These are phyloP conservation scores for Boletellus deceptivus DNA, from an alignment of 1,284 basidiomycete genomes.

Conservation along the genomic window DNA sequence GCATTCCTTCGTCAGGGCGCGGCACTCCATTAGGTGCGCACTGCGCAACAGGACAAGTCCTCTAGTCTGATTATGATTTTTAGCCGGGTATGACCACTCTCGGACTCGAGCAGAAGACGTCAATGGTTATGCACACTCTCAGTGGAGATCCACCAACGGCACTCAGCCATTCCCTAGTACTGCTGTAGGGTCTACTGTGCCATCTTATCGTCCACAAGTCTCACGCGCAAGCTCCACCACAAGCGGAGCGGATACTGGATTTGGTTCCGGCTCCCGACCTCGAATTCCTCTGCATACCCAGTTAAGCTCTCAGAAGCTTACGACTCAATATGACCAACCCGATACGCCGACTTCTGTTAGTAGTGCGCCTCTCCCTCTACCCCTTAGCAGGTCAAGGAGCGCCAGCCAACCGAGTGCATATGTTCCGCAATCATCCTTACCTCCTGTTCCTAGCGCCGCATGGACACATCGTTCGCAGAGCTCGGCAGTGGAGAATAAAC, in stretches of 20 bases:
- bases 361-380: slow-evolving; percentile 27
- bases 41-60: slow-evolving; percentile 54
- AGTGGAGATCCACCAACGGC: slow-evolving; percentile 54
- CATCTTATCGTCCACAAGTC: slow-evolving; percentile 41
- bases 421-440: slow-evolving; percentile 52
- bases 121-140: slow-evolving; percentile 60
- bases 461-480: slow-evolving; percentile 54
- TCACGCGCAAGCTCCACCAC: slow-evolving; percentile 46
- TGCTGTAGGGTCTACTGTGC: slow-evolving; percentile 3
- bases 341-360: slow-evolving; percentile 27
- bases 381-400: slow-evolving; percentile 61
- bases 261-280: slow-evolving; percentile 41
- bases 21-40: slow-evolving; percentile 64
- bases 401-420: slow-evolving; percentile 75
- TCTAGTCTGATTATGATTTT: slow-evolving; percentile 56
- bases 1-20: slow-evolving; percentile 58
- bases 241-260: slow-evolving; percentile 53
- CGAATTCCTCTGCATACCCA: slow-evolving; percentile 64
- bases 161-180: slow-evolving; percentile 30
- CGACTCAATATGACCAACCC: slow-evolving; percentile 48
- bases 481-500: slow-evolving; percentile 54
- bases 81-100: slow-evolving; percentile 48
- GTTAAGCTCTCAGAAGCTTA: slow-evolving; percentile 66
- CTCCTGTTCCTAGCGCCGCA: slow-evolving; percentile 55
- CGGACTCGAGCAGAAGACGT: slow-evolving; percentile 75